These are phyloP conservation scores for Neofusicoccum kwambonambiense DNA, from an alignment of 2,329 filamentous ascomycete genomes.

Conservation along the genomic window DNA sequence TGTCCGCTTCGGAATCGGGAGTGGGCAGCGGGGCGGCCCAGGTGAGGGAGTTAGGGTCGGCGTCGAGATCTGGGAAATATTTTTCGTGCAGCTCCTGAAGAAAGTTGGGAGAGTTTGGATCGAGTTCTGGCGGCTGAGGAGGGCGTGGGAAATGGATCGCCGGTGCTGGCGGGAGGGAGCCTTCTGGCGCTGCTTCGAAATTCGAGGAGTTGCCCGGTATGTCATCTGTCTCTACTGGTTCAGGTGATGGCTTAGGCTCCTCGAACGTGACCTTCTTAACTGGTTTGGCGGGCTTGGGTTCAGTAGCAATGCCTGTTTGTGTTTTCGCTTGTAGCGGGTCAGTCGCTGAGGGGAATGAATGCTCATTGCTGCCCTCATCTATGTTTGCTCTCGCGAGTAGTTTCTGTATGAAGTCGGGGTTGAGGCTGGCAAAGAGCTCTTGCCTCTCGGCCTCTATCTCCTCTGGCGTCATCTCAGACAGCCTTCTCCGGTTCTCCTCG, in stretches of 20 bases:
- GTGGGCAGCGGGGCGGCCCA: constrained; percentile 78
- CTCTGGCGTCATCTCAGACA: constrained; percentile 74
- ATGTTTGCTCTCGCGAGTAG: constrained; percentile 75
- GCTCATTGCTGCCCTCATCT: constrained; percentile 58
- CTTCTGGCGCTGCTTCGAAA: background rate
- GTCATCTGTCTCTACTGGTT: constrained; percentile 4
- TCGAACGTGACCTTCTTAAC: constrained; percentile 38
- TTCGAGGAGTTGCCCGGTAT: background rate
- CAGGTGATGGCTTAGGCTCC: background rate
- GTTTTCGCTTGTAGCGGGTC: constrained; percentile 20
- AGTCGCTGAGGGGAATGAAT: constrained; percentile 19
- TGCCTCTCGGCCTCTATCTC: constrained; percentile 79
- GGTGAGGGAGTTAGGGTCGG: constrained; percentile 79
- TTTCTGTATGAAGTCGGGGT: constrained; percentile 72
- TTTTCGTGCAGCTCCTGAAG: constrained; percentile 81
- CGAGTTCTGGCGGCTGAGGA: constrained; percentile 66
- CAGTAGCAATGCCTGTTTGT: background rate
- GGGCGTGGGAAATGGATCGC: constrained; percentile 61
- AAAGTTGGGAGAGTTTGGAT: constrained; percentile 80
- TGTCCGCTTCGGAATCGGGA: constrained; percentile 62
- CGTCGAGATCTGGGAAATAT: constrained; percentile 86
- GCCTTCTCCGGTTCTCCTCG: constrained; percentile 71
- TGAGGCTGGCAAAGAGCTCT: constrained; percentile 76
- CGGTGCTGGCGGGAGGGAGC: constrained; percentile 19
- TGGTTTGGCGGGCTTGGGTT: constrained; percentile 19